Conservation (phyloP, 139 green algal species). For the Klebsormidium nitens region DNA sequence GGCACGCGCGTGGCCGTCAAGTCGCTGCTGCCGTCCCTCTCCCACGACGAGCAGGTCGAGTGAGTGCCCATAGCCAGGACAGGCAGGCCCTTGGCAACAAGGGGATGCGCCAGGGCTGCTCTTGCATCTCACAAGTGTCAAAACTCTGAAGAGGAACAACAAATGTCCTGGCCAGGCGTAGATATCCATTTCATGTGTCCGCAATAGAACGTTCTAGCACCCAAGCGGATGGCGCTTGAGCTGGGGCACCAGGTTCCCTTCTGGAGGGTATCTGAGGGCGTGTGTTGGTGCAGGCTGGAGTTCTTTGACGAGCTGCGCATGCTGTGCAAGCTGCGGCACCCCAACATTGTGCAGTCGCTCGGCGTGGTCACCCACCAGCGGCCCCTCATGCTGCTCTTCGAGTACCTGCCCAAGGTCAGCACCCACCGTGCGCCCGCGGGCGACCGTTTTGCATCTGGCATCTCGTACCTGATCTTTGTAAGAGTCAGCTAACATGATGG, state of each 20-base stretch:
- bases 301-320: constrained; percentile 48
- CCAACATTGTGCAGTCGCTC: constrained; percentile 58
- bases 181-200: background rate
- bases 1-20: constrained; percentile 50
- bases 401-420: constrained; percentile 22
- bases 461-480: no score
- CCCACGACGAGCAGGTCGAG: constrained; percentile 26
- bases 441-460: no score
- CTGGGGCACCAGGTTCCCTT: no score
- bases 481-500: no score
- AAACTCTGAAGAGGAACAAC: background rate
- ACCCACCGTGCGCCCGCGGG: no score
- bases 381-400: constrained; percentile 3
- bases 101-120: background rate
- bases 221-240: no score
- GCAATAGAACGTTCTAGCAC: background rate
- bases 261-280: no score
- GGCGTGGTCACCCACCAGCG: constrained; percentile 5
- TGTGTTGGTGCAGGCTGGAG: constrained; percentile 42
- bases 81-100: background rate
- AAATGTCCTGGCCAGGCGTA: background rate
- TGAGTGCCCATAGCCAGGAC: constrained; percentile 20
- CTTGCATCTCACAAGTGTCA: background rate
- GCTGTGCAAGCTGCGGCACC: constrained; percentile 49
- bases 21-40: constrained; percentile 23